phyloP scores from a whole-genome alignment of 2,329 filamentous ascomycete genomes.

The Tolypocladium ovalisporum region DNA sequence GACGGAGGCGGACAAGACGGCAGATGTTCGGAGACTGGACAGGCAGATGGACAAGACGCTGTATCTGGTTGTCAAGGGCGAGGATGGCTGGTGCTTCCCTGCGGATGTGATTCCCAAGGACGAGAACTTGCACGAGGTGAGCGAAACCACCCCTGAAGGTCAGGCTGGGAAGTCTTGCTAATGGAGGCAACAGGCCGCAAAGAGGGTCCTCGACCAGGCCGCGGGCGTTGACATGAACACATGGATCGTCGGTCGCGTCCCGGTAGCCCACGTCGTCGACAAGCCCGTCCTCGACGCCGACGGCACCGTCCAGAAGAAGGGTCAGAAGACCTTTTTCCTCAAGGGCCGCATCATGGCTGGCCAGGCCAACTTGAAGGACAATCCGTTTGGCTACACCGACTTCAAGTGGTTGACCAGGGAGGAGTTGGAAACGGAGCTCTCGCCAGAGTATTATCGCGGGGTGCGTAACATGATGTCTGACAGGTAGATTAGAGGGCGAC shows the following conservation, averaged over 20 bases:
- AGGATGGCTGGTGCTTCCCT: slow-evolving; percentile 77
- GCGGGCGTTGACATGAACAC: slow-evolving; percentile 97
- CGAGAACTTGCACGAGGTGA: slow-evolving; percentile 75
- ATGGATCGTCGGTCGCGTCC: slow-evolving; percentile 87
- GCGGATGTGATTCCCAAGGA: slow-evolving; percentile 54
- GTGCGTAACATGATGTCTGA: slow-evolving; percentile 78
- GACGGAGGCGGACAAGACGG: slow-evolving; percentile 67
- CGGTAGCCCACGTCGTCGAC: slow-evolving; percentile 67
- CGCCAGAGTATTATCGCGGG: slow-evolving; percentile 57
- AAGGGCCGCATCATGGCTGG: slow-evolving; percentile 95
- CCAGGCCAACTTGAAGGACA: slow-evolving; percentile 70
- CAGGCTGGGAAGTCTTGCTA: neutral
- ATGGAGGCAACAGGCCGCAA: slow-evolving; percentile 53
- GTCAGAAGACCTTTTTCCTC: slow-evolving; percentile 88
- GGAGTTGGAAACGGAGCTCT: slow-evolving; percentile 62
- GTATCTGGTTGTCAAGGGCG: slow-evolving; percentile 73
- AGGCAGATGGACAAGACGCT: slow-evolving; percentile 70
- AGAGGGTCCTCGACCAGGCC: slow-evolving; percentile 63
- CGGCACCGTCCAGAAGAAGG: slow-evolving; percentile 33
- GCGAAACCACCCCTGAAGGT: slow-evolving; percentile 19
- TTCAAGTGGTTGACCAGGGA: slow-evolving; percentile 91
- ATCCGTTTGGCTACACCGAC: slow-evolving; percentile 62
- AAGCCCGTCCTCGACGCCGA: slow-evolving; percentile 36
- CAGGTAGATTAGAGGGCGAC: slow-evolving; percentile 38
- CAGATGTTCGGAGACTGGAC: slow-evolving; percentile 70